Percentiles rank a stretch among this genome's conserved stretches.
phyloP scores from a whole-genome alignment of 257 asterid genomes.

The Solanum gandarillasii region DNA sequence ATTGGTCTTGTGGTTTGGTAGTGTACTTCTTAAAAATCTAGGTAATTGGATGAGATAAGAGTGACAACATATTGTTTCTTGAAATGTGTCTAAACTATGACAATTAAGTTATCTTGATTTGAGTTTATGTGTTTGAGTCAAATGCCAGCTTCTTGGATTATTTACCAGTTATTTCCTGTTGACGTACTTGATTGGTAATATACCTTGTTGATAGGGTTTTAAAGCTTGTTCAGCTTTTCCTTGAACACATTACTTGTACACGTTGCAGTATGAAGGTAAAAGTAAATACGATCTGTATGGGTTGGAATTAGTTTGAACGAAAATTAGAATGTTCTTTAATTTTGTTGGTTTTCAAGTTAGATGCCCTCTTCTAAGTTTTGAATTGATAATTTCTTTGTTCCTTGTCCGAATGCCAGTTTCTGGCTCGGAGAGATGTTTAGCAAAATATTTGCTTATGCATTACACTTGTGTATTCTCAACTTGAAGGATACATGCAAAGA shows the following conservation, averaged over 20 bases:
- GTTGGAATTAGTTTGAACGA: not conserved
- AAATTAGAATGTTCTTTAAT: not conserved
- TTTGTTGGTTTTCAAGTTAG: not conserved
- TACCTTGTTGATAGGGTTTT: not conserved
- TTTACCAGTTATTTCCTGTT: not conserved
- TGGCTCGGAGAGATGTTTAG: not conserved
- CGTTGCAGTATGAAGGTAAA: not conserved
- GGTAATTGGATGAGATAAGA: not conserved
- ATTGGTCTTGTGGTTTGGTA: not conserved
- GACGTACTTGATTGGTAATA: not conserved
- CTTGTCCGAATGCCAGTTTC: not conserved
- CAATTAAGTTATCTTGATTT: not conserved
- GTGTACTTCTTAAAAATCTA: not conserved
- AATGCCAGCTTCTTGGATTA: not conserved
- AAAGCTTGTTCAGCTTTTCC: not conserved
- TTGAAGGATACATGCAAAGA: slow-evolving; percentile 54
- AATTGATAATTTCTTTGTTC: not conserved
- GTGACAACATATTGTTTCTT: not conserved
- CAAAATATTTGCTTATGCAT: not conserved
- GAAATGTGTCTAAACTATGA: not conserved
- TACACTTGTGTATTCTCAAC: not conserved
- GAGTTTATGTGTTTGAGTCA: not conserved
- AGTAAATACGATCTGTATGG: not conserved
- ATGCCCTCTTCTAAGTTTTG: not conserved
- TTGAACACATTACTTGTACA: not conserved